Evolutionary conservation across 1,139 yeast species (phyloP), one percentile per base, ranked within the genome.

Genomic region (Pichia sorboxylosa): DNA sequence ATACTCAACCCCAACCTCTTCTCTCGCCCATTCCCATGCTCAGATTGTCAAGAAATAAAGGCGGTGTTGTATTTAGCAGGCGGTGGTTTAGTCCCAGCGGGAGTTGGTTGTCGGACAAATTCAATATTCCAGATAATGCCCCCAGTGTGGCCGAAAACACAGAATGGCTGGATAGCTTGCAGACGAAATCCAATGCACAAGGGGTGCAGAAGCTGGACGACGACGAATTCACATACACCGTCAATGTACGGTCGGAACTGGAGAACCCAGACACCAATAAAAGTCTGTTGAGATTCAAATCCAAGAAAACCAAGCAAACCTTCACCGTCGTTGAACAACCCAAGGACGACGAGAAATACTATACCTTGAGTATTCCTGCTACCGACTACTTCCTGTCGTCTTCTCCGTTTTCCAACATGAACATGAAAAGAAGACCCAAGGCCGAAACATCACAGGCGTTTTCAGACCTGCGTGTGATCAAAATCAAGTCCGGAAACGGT

Each of bases 401-500:
- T 9, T 59, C 65, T 3, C 61, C 61, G 1, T 61, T 54, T 37
- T 57, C 64, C 18, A 29, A 51, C 32, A 23, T 62, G 38, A 40
- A 54, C 34, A 27, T 56, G 30, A 48, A 51, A 38, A 45, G 53
- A 45, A 46, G 69, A 45, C 58, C 68, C 37, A 54, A 60, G 41
- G 53, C 65, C 23, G 60, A 55, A 44, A 35, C 36, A 11, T 34
- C 37, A 15, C 59, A 54, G 35, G 40, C 55, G 6, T 69, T 69
- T 41, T 58, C 72, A 1, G 94, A 84, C 52, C 55, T 82, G n/a
- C 66, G 73, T 43, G 65, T 84, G 13, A 64, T 85, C 5, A 67
- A 71, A 35, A 61, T 82, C n/a, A 57, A 58, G 9, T 74, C 93
- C 28, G 98, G 98, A 0, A 63, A 61, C 30, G 98, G 98, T 19